Evolutionary conservation across 2,329 filamentous ascomycete species (phyloP).

Genomic region (Phialocephala sp.): DNA sequence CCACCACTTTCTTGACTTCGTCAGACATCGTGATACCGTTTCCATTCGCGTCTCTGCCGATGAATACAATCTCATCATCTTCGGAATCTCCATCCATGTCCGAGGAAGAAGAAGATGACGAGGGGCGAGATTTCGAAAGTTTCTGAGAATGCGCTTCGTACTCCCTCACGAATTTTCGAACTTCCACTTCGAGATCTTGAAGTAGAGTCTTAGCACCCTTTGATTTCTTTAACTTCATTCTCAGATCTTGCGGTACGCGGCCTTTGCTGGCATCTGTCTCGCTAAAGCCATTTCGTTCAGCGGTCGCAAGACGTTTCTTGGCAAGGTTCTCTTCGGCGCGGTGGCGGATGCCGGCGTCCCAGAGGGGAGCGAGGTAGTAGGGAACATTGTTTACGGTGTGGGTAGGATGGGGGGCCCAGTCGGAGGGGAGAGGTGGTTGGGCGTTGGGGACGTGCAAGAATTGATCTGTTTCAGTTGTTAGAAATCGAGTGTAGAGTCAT

Average conservation of each 20-base stretch:
- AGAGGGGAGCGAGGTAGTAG: constrained; percentile 86
- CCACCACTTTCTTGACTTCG: constrained; percentile 56
- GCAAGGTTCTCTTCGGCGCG: constrained; percentile 56
- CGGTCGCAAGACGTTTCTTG: constrained; percentile 45
- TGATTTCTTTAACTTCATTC: constrained; percentile 79
- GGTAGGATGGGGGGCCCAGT: constrained; percentile 85
- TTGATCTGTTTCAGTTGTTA: constrained; percentile 65
- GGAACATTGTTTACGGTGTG: constrained; percentile 80
- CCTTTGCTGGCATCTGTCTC: constrained; percentile 49
- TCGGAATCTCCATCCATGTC: constrained; percentile 53
- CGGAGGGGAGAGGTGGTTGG: constrained; percentile 78
- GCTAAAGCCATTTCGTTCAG: constrained; percentile 26
- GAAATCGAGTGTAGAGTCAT: constrained; percentile 16
- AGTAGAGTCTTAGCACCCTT: constrained; percentile 79
- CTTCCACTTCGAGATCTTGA: constrained; percentile 82
- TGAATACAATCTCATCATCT: constrained; percentile 92
- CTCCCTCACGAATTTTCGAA: constrained; percentile 73
- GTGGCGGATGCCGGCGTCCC: constrained; percentile 69
- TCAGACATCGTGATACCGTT: constrained; percentile 61
- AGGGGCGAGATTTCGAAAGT: constrained; percentile 15
- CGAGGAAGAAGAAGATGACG: constrained; percentile 32
- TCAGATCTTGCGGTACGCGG: constrained; percentile 78
- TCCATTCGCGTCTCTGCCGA: constrained; percentile 57
- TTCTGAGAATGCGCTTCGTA: constrained; percentile 59
- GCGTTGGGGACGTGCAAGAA: constrained; percentile 86